Percentiles rank a stretch among this genome's conserved stretches.
These are phyloP conservation scores for Gnaphalium uliginosum DNA, from an alignment of 129 eudicot species.

Conservation along the genomic window DNA sequence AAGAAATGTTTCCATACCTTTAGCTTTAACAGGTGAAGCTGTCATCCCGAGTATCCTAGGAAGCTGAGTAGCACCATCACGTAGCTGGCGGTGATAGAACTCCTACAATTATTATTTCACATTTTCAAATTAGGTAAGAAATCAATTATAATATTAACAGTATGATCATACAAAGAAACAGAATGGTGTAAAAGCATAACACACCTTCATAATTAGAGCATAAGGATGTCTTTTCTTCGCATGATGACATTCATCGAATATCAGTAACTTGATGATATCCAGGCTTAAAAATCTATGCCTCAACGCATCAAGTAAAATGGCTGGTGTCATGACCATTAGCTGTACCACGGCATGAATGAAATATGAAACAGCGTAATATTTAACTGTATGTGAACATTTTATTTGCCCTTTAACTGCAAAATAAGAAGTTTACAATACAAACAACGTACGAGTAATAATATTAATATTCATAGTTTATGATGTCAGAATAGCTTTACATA, in stretches of 20 bases:
- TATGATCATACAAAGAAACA: neutral
- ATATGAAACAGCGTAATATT: neutral
- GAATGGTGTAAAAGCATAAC: slow-evolving; percentile 18
- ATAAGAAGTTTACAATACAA: neutral
- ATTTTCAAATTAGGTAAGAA: slow-evolving; percentile 12
- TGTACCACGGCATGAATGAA: slow-evolving; percentile 20
- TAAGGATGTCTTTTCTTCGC: slow-evolving; percentile 78
- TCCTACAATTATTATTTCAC: slow-evolving; percentile 48
- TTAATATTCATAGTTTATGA: neutral
- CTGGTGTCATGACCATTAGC: slow-evolving; percentile 93
- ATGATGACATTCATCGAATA: slow-evolving; percentile 96
- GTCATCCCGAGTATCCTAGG: slow-evolving; percentile 97
- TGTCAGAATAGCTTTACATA: slow-evolving; percentile 2
- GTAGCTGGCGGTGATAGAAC: slow-evolving; percentile 57
- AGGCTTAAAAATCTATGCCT: slow-evolving; percentile 60
- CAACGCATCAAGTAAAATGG: slow-evolving; percentile 67
- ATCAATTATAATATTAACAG: neutral
- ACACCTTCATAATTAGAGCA: slow-evolving; percentile 81
- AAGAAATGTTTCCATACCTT: slow-evolving; percentile 46
- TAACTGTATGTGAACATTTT: neutral
- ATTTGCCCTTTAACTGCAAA: neutral
- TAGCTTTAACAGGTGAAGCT: slow-evolving; percentile 89
- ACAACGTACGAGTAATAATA: neutral
- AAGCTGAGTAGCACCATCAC: slow-evolving; percentile 30
- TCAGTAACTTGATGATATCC: slow-evolving; percentile 58